Evolutionary conservation across 75 land plant genomes (phyloP), one percentile per base, ranked within the genome.

Genomic region (Isoetes taiwanensis): DNA sequence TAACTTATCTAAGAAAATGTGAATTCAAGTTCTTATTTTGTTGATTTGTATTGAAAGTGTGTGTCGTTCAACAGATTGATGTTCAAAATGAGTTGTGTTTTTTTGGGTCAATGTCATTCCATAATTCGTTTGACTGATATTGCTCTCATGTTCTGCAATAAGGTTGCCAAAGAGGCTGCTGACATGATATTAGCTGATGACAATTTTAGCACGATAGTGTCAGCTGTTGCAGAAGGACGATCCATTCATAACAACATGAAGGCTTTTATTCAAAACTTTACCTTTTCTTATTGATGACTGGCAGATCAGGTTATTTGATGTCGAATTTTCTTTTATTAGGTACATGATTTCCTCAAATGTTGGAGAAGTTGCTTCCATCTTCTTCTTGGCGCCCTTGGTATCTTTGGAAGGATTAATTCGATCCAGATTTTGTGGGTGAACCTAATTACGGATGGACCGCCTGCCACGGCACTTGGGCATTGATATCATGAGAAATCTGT

Each of bases 221-320:
- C 48, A 14, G 64, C 73, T 5, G 65, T 69, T 4, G 34, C 30
- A 19, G 71, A 69, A 40, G 71, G 71, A 3, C 26, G 73, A 25
- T 55, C 73, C 3, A 70, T 70, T n/a, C 64, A 70, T 53, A 62
- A 63, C 61, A 70, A 70, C 56, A 70, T 70, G 78, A 75, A 69
- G 17, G 68, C 68, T 14, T 71, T 71, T 43, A 71, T 71, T 16
- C 63, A 68, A n/a, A 64, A 71, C 43, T 54, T 65, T 27, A 66
- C 55, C 21, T 65, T 64, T 10, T 69, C 71, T n/a, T n/a, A n/a
- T n/a, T n/a, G n/a, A n/a, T n/a, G n/a, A n/a, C n/a, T n/a, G n/a
- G n/a, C n/a, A n/a, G n/a, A n/a, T n/a, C n/a, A n/a, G n/a, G n/a
- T n/a, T n/a, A n/a, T n/a, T n/a, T n/a, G n/a, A n/a, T n/a, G n/a